These are phyloP conservation scores for Ceratocystis albifundus DNA, from an alignment of 2,329 filamentous ascomycete species.

Conservation along the genomic window DNA sequence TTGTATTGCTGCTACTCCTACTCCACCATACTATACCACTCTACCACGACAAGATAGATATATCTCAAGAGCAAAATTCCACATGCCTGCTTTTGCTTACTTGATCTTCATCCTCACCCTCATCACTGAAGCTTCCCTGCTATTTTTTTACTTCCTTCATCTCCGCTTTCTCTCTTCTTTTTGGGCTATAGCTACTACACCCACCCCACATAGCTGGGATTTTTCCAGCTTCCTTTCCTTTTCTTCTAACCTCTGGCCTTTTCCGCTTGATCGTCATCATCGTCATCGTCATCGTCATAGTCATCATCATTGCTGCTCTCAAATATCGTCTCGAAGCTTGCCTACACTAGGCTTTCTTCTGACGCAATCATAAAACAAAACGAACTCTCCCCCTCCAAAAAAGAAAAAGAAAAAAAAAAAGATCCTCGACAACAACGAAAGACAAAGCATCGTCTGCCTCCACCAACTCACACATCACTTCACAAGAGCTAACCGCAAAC, in stretches of 20 bases:
- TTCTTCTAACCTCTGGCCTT: constrained; percentile 4
- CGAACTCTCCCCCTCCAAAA: no score
- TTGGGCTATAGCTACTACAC: constrained; percentile 6
- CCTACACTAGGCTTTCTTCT: not conserved
- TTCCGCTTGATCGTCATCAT: not conserved
- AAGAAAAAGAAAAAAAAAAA: not conserved
- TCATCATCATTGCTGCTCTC: not conserved
- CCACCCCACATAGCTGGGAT: constrained; percentile 11
- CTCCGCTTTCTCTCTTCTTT: not conserved
- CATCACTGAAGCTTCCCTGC: not conserved
- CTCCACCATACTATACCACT: not conserved
- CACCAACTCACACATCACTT: not conserved
- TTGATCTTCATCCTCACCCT: not conserved
- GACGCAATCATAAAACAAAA: no score
- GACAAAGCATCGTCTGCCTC: not conserved
- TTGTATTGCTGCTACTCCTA: not conserved
- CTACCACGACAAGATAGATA: not conserved
- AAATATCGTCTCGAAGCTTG: not conserved
- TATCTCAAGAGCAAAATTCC: not conserved
- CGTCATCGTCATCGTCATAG: not conserved
- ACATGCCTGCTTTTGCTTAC: constrained; percentile 3
- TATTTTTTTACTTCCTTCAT: not conserved
- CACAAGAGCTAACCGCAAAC: not conserved
- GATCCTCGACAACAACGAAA: not conserved
- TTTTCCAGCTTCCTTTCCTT: constrained; percentile 6